Conservation (phyloP, 2,329 filamentous ascomycete species). For the Macrophomina phaseolina region DNA sequence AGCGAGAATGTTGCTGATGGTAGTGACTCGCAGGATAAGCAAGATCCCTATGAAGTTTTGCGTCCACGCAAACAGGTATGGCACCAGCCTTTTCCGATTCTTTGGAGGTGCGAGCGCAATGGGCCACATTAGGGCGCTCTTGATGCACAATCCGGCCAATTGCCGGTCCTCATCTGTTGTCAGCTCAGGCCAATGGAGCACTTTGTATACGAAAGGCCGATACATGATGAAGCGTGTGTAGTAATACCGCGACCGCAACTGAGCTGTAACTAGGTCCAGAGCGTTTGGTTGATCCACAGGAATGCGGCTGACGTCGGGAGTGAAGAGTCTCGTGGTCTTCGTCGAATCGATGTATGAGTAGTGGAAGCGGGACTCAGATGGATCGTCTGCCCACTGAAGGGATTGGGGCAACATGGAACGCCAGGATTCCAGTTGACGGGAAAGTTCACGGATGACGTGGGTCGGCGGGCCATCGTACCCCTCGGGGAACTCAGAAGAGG, state of each 20-base stretch:
- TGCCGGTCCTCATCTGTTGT: constrained; percentile 61
- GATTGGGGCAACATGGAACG: constrained; percentile 60
- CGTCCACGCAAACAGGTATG: constrained; percentile 66
- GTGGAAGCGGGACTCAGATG: constrained; percentile 48
- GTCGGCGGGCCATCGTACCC: constrained; percentile 48
- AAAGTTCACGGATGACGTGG: constrained; percentile 57
- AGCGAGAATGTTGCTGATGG: constrained; percentile 57
- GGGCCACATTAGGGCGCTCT: constrained; percentile 65
- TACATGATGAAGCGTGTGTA: constrained; percentile 31
- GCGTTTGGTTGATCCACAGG: background rate
- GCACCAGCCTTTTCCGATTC: constrained; percentile 63
- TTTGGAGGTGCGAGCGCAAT: constrained; percentile 63
- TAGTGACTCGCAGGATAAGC: constrained; percentile 61
- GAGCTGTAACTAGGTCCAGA: constrained; percentile 27
- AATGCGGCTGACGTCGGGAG: background rate
- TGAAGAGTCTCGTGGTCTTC: background rate
- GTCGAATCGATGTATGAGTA: constrained; percentile 2
- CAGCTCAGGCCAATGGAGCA: constrained; percentile 56
- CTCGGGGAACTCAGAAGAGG: constrained; percentile 31
- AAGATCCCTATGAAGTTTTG: constrained; percentile 66
- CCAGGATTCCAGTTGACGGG: constrained; percentile 63
- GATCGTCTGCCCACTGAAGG: constrained; percentile 63
- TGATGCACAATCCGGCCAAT: constrained; percentile 63
- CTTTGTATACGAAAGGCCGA: constrained; percentile 33
- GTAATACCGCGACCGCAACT: constrained; percentile 33